These are phyloP conservation scores for Citrus reticulata DNA, from an alignment of 345 rosid genomes.

Conservation along the genomic window DNA sequence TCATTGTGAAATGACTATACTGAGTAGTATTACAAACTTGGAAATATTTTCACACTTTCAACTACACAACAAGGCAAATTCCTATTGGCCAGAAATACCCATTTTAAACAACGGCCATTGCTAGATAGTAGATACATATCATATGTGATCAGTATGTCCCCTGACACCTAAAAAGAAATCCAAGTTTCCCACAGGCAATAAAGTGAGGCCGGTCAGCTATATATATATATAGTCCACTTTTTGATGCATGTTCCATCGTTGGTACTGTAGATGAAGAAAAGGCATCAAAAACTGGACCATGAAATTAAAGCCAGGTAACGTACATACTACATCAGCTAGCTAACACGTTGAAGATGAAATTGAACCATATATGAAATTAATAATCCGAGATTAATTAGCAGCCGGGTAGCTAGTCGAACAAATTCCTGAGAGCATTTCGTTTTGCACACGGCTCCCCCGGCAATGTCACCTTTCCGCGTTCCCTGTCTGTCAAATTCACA, in stretches of 20 bases:
- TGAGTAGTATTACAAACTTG: neutral
- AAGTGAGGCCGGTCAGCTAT: neutral
- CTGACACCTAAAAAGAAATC: neutral
- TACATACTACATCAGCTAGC: neutral
- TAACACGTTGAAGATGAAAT: neutral
- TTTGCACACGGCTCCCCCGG: constrained; percentile 59
- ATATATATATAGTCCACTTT: constrained; percentile 2
- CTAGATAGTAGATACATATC: neutral
- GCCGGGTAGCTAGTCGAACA: constrained; percentile 42
- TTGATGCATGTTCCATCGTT: constrained; percentile 17
- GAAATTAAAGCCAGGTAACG: neutral
- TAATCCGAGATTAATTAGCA: neutral
- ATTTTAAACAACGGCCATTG: neutral
- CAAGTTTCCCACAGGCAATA: neutral
- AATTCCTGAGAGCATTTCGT: constrained; percentile 67
- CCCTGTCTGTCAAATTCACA: constrained; percentile 18
- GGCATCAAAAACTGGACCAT: constrained; percentile 12
- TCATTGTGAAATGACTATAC: neutral
- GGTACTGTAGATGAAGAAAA: neutral
- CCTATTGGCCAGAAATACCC: neutral
- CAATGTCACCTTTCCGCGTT: constrained; percentile 37
- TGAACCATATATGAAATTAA: neutral
- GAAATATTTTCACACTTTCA: neutral
- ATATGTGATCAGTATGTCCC: neutral
- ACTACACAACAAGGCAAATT: neutral